Base-by-base conservation (phyloP, 176 grass and related monocot species). In the Oryza australiensis region DNA sequence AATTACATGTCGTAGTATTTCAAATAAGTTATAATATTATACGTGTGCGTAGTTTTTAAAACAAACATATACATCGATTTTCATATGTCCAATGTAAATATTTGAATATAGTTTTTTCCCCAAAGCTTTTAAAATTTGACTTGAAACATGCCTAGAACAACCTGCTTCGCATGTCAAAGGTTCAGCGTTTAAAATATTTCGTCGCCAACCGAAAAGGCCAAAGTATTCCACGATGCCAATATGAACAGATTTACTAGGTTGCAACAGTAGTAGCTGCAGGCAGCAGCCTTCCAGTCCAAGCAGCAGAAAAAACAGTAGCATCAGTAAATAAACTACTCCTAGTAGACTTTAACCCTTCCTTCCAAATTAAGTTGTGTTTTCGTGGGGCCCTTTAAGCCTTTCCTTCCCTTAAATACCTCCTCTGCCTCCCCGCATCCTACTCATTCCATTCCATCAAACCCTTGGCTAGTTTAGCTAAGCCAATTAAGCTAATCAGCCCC, bases 401-500 rank as follows among this genome's bases (percentile, higher is more conserved):
- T 86, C 78, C 62, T 26, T 68, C 67, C 79, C 16, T 77, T 86
- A 86, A 82, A 86, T 82, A 89, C 78, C 78, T 32, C 28, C 46
- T 20, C 70, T 53, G 49, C 16, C 33, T 33, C 60, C 26, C 24
- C 64, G 53, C 22, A 43, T 69, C 76, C 69, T 79, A 79, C 77
- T 8, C 87, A 73, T 60, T 82, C 88, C 87, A 73, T 60, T 78
- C 78, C 67, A 73, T 35, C 42, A 35, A 64, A 41, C 22, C 32
- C 72, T 42, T 29, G 28, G 41, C 66, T 5, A 83, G 65, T 42
- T 59, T 55, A 40, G 53, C 65, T 5, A 83, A 72, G 60, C 26
- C 72, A 27, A 82, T n/a, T 81, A 79, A 72, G 81, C 62, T 79
- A 89, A 80, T 74, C 11, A 64, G 22, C 38, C 26, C 27, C 73